These are phyloP conservation scores for Stephania japonica DNA, from an alignment of 164 flowering plant species.

Conservation along the genomic window DNA sequence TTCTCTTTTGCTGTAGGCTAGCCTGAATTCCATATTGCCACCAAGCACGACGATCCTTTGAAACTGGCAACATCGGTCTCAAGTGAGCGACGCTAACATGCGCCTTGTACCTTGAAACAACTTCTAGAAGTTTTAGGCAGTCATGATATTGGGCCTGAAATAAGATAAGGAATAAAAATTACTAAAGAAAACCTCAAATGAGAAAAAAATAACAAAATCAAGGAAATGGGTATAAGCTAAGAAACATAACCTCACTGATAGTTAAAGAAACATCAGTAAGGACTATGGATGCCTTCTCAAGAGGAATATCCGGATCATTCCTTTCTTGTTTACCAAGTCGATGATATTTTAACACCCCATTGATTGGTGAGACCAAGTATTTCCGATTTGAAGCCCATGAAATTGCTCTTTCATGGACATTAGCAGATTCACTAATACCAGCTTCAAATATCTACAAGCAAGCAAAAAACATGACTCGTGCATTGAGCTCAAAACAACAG, in stretches of 20 bases:
- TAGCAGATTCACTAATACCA: slow-evolving; percentile 70
- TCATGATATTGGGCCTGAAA: slow-evolving; percentile 90
- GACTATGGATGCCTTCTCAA: slow-evolving; percentile 82
- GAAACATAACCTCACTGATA: slow-evolving; percentile 64
- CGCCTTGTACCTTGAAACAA: slow-evolving; percentile 67
- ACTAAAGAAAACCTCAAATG: neutral
- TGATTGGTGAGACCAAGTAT: slow-evolving; percentile 86
- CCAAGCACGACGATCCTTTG: slow-evolving; percentile 51
- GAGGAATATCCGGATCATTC: slow-evolving; percentile 71
- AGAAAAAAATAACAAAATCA: neutral
- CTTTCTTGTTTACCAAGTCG: slow-evolving; percentile 96
- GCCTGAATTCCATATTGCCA: slow-evolving; percentile 95
- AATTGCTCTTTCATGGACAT: slow-evolving; percentile 25
- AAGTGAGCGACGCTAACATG: slow-evolving; percentile 83
- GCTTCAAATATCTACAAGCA: slow-evolving; percentile 77
- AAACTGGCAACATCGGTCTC: slow-evolving; percentile 68
- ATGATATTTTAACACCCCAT: slow-evolving; percentile 85
- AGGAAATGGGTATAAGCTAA: slow-evolving; percentile 1
- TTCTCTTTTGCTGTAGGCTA: slow-evolving; percentile 69
- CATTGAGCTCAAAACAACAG: neutral
- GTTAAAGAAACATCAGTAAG: slow-evolving; percentile 78
- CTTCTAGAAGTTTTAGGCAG: slow-evolving; percentile 87
- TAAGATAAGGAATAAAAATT: neutral
- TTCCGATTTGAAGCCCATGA: slow-evolving; percentile 67
- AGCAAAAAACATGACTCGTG: neutral